Base-by-base conservation (phyloP, 140 eudicot species). In the Oenanthe javanica region DNA sequence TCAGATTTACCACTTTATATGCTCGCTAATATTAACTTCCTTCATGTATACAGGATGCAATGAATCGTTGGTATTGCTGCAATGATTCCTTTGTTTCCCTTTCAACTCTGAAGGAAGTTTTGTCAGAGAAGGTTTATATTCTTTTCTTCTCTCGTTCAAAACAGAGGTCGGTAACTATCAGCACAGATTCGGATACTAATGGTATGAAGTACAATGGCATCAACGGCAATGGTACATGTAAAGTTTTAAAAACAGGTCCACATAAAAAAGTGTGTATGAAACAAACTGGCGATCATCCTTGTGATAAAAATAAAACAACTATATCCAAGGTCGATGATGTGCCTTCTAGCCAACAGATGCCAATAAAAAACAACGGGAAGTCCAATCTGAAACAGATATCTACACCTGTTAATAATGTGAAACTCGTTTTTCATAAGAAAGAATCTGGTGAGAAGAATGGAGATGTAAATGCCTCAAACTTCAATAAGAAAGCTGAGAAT, bases 21-120 rank as follows among this genome's bases (percentile, higher is more conserved):
- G 76, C 74, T 61, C 64, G 76, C 85, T 87, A 70, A 66, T 59
- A 36, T 79, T 51, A 27, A 23, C 51, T 84, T 64, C 61, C 1
- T 82, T 51, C 25, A 70, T 77, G 79, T 87, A 52, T 77, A 81
- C 96, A 96, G 98, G 99, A 96, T 84, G 92, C 98, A 15, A 46
- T 86, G 82, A 97, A 97, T 21, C 90, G 92, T 81, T 96, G 99
- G 99, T 96, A 89, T 84, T 96, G 99, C 90, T 96, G 99, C 91
- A 96, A 96, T 77, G 99, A 96, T 93, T 88, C 97, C 77, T 85
- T 78, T 67, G 96, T 96, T 49, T 85, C 97, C 27, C 86, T 87
- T 49, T 89, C 98, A 79, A 85, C 87, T 52, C 83, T 91, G 83
- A 89, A 93, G 87, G 94, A 96, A 82, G 99, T 96, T 77, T 86